phyloP scores from a whole-genome alignment of 306 rosid genomes.

The Acacia confusa region DNA sequence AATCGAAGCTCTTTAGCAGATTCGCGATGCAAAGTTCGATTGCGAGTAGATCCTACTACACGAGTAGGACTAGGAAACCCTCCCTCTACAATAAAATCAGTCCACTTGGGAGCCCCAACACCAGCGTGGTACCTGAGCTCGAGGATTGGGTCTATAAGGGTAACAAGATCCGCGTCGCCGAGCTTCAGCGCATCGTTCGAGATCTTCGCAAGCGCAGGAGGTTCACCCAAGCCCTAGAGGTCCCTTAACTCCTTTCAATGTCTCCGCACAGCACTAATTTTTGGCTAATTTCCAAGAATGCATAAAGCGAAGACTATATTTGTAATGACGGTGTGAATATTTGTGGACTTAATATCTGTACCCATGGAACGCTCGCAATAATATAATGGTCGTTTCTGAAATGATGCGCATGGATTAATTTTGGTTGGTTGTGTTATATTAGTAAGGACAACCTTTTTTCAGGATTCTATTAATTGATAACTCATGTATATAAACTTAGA shows the following conservation, averaged over 20 bases:
- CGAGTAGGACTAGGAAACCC: constrained; percentile 55
- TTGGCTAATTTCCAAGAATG: not conserved
- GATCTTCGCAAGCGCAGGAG: constrained; percentile 85
- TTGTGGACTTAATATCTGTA: not conserved
- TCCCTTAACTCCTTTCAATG: constrained; percentile 12
- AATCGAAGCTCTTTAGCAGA: constrained; percentile 44
- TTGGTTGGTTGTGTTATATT: not conserved
- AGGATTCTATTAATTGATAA: not conserved
- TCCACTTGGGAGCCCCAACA: constrained; percentile 59
- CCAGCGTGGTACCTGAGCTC: constrained; percentile 57
- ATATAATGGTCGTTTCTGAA: not conserved
- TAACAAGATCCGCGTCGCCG: constrained; percentile 59
- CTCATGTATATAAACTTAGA: not conserved
- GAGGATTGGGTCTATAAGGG: constrained; percentile 80
- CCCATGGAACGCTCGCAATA: not conserved
- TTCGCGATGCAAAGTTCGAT: constrained; percentile 33
- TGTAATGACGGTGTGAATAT: not conserved
- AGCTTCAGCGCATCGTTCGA: constrained; percentile 75
- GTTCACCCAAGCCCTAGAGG: constrained; percentile 79
- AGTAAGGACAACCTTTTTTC: not conserved
- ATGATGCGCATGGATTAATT: not conserved
- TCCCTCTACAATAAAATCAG: constrained; percentile 66
- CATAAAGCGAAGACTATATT: not conserved
- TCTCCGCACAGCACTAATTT: constrained; percentile 15
- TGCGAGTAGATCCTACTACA: constrained; percentile 57